Evolutionary conservation across 192 early-diverging fungal species (phyloP).

Genomic region (Backusella tarrabulga): DNA sequence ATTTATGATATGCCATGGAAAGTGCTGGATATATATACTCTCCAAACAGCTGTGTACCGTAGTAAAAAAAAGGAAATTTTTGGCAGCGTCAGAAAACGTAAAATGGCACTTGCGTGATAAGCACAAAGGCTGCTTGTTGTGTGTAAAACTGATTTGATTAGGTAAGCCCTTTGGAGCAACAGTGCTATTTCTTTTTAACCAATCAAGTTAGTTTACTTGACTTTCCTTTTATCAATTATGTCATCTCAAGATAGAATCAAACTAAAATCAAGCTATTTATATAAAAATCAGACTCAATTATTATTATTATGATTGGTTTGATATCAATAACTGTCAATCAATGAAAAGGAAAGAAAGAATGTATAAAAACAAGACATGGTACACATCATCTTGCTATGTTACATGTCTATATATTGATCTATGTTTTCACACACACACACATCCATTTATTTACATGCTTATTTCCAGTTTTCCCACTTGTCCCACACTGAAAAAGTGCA

Average conservation of each 20-base stretch:
- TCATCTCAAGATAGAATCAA: background rate
- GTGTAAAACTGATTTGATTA: background rate
- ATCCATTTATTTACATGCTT: background rate
- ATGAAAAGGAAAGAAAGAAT: background rate
- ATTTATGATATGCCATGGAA: background rate
- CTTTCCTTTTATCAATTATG: background rate
- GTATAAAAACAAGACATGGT: background rate
- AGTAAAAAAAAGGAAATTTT: background rate
- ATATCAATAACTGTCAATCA: background rate
- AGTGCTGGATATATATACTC: background rate
- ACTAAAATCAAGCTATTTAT: background rate
- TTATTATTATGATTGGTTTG: background rate
- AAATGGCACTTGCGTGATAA: background rate
- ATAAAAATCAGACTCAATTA: background rate
- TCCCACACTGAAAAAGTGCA: background rate
- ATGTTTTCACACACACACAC: background rate
- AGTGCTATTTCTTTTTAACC: background rate
- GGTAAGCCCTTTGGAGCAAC: background rate
- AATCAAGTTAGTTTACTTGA: background rate
- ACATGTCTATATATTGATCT: background rate
- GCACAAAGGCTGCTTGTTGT: background rate
- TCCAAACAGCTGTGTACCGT: background rate
- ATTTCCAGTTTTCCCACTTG: slow-evolving; percentile 5
- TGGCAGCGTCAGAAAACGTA: background rate
- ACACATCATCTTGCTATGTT: background rate